A percentile compares a stretch with the other conserved stretches of the same genome.
phyloP scores from a whole-genome alignment of 1,284 basidiomycete species.

The Pseudozyma pruni region DNA sequence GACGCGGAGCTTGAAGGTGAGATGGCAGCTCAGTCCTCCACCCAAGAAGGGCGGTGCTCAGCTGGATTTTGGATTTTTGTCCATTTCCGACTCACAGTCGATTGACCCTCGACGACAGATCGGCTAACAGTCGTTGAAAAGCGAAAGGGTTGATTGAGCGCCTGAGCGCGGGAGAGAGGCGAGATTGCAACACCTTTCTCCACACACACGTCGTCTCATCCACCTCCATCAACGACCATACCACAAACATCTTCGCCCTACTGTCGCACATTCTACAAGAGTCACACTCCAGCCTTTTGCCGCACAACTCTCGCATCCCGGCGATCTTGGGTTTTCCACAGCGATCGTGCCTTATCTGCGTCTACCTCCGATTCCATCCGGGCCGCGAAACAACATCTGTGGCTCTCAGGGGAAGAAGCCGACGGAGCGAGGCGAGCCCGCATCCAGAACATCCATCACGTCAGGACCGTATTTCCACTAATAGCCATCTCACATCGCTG shows the following conservation, averaged over 20 bases:
- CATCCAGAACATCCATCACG: not conserved
- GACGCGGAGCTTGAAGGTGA: no score
- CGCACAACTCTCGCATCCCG: no score
- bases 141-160: not conserved
- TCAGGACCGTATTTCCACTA: not conserved
- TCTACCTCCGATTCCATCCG: no score
- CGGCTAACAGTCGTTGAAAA: no score
- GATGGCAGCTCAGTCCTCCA: no score
- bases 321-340: no score
- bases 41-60: not conserved
- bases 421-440: not conserved
- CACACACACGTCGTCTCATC: conserved; percentile 1
- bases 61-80: no score
- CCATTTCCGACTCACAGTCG: no score
- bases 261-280: not conserved
- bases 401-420: no score
- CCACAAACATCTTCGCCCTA: not conserved
- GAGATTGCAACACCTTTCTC: not conserved
- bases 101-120: conserved; percentile 23
- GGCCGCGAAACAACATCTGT: no score
- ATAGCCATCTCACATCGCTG: not conserved
- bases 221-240: not conserved
- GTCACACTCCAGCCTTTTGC: no score
- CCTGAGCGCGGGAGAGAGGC: not conserved
- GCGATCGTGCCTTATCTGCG: no score